Percentiles rank a stretch among this genome's conserved stretches.
These are phyloP conservation scores for Alternaria conjuncta DNA, from an alignment of 2,329 filamentous ascomycete genomes.

Conservation along the genomic window DNA sequence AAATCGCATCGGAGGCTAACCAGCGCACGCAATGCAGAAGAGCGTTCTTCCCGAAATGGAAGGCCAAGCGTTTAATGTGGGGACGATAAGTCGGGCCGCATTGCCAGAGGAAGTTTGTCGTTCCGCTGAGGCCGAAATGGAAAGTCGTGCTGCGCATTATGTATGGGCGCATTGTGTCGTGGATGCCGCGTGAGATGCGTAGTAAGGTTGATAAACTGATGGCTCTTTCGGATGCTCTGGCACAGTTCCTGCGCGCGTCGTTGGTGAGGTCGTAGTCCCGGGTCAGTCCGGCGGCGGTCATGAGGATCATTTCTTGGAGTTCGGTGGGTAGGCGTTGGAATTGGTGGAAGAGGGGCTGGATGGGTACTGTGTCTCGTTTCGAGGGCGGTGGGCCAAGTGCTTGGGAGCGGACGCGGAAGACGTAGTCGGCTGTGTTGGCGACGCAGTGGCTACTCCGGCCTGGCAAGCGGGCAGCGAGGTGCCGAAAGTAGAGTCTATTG, in stretches of 20 bases:
- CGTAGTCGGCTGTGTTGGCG: not conserved
- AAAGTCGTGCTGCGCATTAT: constrained; percentile 35
- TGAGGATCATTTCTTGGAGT: constrained; percentile 38
- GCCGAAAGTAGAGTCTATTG: constrained; percentile 31
- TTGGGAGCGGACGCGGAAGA: constrained; percentile 2
- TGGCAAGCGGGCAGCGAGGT: constrained; percentile 8
- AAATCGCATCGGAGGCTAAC: constrained; percentile 37
- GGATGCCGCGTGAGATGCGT: constrained; percentile 26
- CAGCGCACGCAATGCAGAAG: constrained; percentile 40
- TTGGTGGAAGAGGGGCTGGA: constrained; percentile 38
- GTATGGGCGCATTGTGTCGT: constrained; percentile 25
- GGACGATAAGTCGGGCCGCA: constrained; percentile 30
- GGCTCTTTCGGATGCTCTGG: not conserved
- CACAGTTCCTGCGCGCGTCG: not conserved
- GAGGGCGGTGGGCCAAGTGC: constrained; percentile 7
- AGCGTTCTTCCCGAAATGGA: constrained; percentile 25
- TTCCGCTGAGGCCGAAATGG: constrained; percentile 19
- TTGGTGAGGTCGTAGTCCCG: constrained; percentile 19
- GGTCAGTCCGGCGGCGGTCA: constrained; percentile 23
- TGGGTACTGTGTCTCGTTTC: constrained; percentile 24
- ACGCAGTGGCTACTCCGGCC: not conserved
- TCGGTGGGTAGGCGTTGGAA: constrained; percentile 36
- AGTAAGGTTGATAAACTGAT: constrained; percentile 28
- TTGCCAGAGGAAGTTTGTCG: constrained; percentile 14
- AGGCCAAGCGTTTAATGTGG: constrained; percentile 29